phyloP scores from a whole-genome alignment of 768 basidiomycete genomes.

The Collybia sp. region DNA sequence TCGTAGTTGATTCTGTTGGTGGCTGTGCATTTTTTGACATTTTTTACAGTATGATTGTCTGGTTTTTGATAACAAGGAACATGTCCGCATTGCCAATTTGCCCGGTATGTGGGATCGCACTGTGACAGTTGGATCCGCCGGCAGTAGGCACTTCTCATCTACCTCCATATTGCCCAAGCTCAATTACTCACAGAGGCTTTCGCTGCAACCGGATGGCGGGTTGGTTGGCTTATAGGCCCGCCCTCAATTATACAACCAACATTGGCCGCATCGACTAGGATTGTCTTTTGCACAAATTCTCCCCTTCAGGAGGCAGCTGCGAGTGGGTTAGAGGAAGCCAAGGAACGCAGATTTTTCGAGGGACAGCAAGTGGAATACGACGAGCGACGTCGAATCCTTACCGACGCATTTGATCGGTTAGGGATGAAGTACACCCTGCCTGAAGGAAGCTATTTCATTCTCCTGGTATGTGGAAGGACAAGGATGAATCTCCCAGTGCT shows the following conservation, averaged over 20 bases:
- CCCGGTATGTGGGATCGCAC: constrained; percentile 99
- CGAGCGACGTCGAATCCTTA: constrained; percentile 73
- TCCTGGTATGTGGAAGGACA: constrained; percentile 52
- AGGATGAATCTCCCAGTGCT: no score
- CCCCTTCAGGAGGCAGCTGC: constrained; percentile 95
- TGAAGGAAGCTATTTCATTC: constrained; percentile 87
- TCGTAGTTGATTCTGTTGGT: constrained; percentile 1
- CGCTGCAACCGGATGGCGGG: constrained; percentile 95
- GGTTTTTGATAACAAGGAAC: constrained; percentile 82
- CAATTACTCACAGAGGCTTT: constrained; percentile 67
- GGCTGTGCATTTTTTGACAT: not conserved
- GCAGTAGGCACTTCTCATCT: constrained; percentile 52
- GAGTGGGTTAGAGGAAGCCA: constrained; percentile 79
- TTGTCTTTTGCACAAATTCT: constrained; percentile 93
- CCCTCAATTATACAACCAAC: constrained; percentile 78
- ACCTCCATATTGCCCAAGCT: not conserved
- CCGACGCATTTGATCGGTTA: constrained; percentile 73
- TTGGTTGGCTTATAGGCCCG: constrained; percentile 95
- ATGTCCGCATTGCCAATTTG: constrained; percentile 88
- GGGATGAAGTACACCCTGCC: constrained; percentile 86
- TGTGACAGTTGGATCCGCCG: constrained; percentile 92
- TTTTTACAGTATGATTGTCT: constrained; percentile 82
- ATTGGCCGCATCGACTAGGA: constrained; percentile 86
- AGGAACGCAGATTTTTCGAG: constrained; percentile 70
- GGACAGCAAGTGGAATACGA: constrained; percentile 72